Conservation (phyloP, 2,329 filamentous ascomycete genomes). For the Aspergillus felis region DNA sequence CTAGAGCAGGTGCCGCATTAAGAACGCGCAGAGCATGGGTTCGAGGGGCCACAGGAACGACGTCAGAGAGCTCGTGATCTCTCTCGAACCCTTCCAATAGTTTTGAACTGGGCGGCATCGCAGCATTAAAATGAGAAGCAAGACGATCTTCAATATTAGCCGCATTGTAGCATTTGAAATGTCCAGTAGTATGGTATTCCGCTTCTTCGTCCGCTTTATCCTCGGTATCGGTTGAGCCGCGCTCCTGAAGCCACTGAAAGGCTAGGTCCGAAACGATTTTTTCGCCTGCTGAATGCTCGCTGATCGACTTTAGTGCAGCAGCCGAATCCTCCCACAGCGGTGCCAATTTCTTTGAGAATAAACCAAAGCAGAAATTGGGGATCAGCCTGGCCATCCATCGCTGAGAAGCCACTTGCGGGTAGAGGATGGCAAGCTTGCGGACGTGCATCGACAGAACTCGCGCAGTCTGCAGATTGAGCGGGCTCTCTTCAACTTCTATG, state of each 20-base stretch:
- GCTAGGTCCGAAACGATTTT: slow-evolving; percentile 66
- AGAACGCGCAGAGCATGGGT: slow-evolving; percentile 78
- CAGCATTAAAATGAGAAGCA: slow-evolving; percentile 49
- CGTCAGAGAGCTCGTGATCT: slow-evolving; percentile 46
- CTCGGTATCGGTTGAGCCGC: slow-evolving; percentile 18
- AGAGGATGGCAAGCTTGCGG: slow-evolving; percentile 67
- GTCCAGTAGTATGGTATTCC: slow-evolving; percentile 22
- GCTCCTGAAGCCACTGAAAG: slow-evolving; percentile 67
- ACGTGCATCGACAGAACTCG: slow-evolving; percentile 80
- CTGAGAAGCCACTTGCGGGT: slow-evolving; percentile 55
- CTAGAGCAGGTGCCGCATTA: slow-evolving; percentile 66
- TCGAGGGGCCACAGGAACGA: slow-evolving; percentile 52
- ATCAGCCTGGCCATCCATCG: slow-evolving; percentile 69
- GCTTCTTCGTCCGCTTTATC: slow-evolving; percentile 25
- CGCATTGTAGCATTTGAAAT: slow-evolving; percentile 83
- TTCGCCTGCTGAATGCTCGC: slow-evolving; percentile 67
- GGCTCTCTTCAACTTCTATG: slow-evolving; percentile 73
- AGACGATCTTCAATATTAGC: slow-evolving; percentile 55
- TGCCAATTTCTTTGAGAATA: slow-evolving; percentile 79
- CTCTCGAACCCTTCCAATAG: slow-evolving; percentile 63
- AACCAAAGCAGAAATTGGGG: slow-evolving; percentile 79
- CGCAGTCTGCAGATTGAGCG: slow-evolving; percentile 70
- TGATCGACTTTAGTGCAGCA: slow-evolving; percentile 70
- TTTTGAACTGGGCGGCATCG: slow-evolving; percentile 52
- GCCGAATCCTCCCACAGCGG: slow-evolving; percentile 85